Base-by-base conservation (phyloP, 2,329 filamentous ascomycete species). In the Cordyceps cateniannulata region DNA sequence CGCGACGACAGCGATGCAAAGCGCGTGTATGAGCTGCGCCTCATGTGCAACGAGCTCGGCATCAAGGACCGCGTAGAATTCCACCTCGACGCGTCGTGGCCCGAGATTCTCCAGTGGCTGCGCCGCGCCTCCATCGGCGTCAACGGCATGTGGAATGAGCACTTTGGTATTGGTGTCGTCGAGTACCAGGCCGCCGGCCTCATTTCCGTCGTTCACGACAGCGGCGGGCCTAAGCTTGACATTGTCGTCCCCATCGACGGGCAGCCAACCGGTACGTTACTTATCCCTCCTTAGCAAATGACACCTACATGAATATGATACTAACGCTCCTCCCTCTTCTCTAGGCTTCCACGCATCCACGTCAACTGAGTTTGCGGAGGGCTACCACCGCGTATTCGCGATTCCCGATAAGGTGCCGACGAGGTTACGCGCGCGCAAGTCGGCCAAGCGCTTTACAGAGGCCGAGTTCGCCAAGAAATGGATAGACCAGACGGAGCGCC, bases 81-180 rank as follows among this genome's bases (percentile, higher is more conserved):
- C 72, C 84, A 96, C 64, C 87, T 92, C 60, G 93, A 99, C 72
- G 93, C 91, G 0, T 86, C 89, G 27, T 99, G 93, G 92, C 85
- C 89, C 3, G 85, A 91, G 66, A 90, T 99, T 58, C 79, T 97
- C 10, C 82, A 89, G 35, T 92, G 90, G 84, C 79, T 98, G 63
- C 79, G 85, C 58, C 85, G 80, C 64, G 87, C 89, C 4, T 93
- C 86, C 20, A 84, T 99, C 1, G 95, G 95, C 54, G 92, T 96
- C 32, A 99, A 99, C 68, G 91, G 90, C 69, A 99, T 99, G 95
- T 99, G 95, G 93, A 98, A 97, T 72, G 95, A 99, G 77, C 95
- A 99, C 74, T 99, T 99, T 72, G 95, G 95, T 24, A 99, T 99
- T 62, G 95, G 95, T 1, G 93, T 98, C 18, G 95, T 99, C 45